These are phyloP conservation scores for Mortierella hygrophila DNA, from an alignment of 192 early-diverging fungal genomes.

Conservation along the genomic window DNA sequence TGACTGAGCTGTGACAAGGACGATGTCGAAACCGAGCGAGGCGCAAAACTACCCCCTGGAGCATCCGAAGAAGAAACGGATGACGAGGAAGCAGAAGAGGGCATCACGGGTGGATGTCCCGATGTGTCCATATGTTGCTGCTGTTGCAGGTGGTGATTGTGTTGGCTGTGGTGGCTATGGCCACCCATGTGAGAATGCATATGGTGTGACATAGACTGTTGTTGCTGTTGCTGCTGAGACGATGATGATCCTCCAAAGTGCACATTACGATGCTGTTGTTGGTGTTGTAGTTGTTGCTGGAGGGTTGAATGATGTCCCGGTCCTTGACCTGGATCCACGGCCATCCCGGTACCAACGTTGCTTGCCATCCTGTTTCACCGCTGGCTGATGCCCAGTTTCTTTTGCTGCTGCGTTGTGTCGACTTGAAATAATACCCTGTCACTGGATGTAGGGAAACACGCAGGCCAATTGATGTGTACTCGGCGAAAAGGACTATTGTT, in stretches of 20 bases:
- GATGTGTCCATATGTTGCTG: slow-evolving; percentile 23
- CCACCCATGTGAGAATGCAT: not conserved
- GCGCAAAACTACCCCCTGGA: not conserved
- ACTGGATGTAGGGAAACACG: no score
- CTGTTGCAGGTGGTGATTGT: slow-evolving; percentile 18
- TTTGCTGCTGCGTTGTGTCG: not conserved
- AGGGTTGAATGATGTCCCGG: not conserved
- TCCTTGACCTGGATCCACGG: slow-evolving; percentile 5
- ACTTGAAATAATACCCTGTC: not conserved
- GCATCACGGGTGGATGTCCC: slow-evolving; percentile 11
- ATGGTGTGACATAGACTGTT: not conserved
- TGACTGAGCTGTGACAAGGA: slow-evolving; percentile 12
- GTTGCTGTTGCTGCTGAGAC: slow-evolving; percentile 29
- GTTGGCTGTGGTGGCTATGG: slow-evolving; percentile 4
- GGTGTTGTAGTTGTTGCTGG: not conserved
- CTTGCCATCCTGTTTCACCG: slow-evolving; percentile 25
- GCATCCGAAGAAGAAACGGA: not conserved
- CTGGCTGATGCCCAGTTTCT: not conserved
- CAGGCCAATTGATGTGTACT: no score
- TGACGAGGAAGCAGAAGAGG: slow-evolving; percentile 1
- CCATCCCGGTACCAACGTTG: slow-evolving; percentile 25
- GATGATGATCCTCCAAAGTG: slow-evolving; percentile 23
- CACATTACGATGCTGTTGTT: slow-evolving; percentile 29
- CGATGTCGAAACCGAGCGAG: slow-evolving; percentile 2
- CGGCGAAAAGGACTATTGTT: not conserved